Percentiles rank a stretch among this genome's conserved stretches.
These are phyloP conservation scores for Pyrenula aspistea DNA, from an alignment of 495 filamentous ascomycete genomes.

Conservation along the genomic window DNA sequence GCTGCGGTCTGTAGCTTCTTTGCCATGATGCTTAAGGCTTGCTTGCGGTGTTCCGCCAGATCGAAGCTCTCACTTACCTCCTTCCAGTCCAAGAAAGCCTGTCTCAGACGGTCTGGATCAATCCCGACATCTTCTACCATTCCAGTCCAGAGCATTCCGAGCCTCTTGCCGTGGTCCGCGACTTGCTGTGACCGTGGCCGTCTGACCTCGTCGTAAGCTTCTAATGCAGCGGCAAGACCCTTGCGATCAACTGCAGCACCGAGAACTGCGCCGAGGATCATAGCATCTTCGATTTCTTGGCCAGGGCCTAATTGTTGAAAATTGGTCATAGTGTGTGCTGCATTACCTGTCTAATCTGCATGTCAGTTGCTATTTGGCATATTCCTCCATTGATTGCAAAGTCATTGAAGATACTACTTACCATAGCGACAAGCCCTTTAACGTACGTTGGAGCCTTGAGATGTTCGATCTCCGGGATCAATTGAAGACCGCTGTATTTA, in stretches of 20 bases:
- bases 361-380: too few relatives aligned
- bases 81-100: neutral
- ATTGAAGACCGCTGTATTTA: neutral
- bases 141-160: neutral
- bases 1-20: neutral
- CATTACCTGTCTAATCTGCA: neutral
- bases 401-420: neutral
- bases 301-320: neutral
- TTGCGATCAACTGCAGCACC: neutral
- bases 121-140: neutral
- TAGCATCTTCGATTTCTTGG: neutral
- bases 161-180: neutral
- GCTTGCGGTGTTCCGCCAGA: neutral
- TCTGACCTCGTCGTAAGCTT: neutral
- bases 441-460: neutral
- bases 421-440: neutral
- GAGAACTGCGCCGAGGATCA: neutral
- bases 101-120: neutral
- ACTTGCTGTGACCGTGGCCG: neutral
- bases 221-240: neutral
- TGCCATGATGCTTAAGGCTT: neutral
- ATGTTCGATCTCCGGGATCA: neutral
- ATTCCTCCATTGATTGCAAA: too few relatives aligned
- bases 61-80: neutral
- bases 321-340: neutral